These are phyloP conservation scores for Euphorbia celastroides DNA, from an alignment of 441 rosid genomes.

Conservation along the genomic window DNA sequence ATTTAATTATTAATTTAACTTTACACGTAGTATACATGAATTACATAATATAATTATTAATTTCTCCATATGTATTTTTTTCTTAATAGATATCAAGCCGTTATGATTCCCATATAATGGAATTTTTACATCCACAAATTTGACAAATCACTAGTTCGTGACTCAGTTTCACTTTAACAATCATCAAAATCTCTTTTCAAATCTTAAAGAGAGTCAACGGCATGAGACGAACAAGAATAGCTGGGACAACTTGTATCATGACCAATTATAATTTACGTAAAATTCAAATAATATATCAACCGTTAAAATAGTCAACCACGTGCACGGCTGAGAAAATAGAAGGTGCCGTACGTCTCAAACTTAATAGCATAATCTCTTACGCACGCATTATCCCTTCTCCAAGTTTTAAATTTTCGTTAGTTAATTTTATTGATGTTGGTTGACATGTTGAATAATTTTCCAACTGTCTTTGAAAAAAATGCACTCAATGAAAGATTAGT, in stretches of 20 bases:
- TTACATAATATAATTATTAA: no score
- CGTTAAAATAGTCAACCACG: background rate
- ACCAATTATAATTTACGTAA: background rate
- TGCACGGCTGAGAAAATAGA: background rate
- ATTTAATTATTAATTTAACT: no score
- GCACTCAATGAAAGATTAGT: background rate
- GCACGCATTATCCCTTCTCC: background rate
- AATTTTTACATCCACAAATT: no score
- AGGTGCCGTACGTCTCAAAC: background rate
- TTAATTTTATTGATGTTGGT: background rate
- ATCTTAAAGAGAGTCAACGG: no score
- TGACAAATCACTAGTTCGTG: no score
- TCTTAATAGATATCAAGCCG: no score
- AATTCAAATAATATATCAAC: background rate
- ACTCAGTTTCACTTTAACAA: no score
- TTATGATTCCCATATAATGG: no score
- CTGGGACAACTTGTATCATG: background rate
- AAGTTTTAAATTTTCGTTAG: background rate
- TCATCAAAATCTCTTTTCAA: no score
- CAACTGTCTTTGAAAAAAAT: background rate
- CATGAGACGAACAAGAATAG: background rate
- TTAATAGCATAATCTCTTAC: conserved; percentile 4
- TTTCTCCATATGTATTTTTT: no score
- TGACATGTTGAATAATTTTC: background rate
- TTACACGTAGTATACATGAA: no score